Percentiles rank a stretch among this genome's conserved stretches.
These are phyloP conservation scores for Psophocarpus tetragonolobus DNA, from an alignment of 306 rosid genomes.

Conservation along the genomic window DNA sequence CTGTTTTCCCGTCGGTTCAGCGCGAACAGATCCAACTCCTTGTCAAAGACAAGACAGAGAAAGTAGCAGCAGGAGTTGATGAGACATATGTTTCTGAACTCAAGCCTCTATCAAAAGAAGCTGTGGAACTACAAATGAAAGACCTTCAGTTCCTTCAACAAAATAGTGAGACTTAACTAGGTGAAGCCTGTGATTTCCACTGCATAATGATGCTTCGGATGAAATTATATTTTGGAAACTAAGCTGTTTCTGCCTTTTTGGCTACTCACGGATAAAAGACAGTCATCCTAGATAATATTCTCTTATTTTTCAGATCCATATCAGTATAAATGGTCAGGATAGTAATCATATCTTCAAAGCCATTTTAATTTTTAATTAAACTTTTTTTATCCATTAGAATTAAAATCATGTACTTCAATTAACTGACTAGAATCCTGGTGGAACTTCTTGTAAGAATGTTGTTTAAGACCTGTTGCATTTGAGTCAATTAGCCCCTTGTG, in stretches of 20 bases:
- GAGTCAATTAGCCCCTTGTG: too few relatives aligned
- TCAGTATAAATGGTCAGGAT: not conserved
- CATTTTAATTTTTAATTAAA: too few relatives aligned
- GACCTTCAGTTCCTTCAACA: slow-evolving; percentile 89
- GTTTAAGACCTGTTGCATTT: too few relatives aligned
- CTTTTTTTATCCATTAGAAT: too few relatives aligned
- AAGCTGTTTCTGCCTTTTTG: slow-evolving; percentile 26
- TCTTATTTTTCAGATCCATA: not conserved
- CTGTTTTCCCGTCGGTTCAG: slow-evolving; percentile 69
- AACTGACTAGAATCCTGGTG: too few relatives aligned
- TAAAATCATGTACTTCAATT: too few relatives aligned
- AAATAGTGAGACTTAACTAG: slow-evolving; percentile 49
- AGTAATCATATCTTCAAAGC: too few relatives aligned
- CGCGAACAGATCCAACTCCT: slow-evolving; percentile 60
- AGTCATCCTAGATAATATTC: slow-evolving; percentile 2
- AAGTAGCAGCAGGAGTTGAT: slow-evolving; percentile 61
- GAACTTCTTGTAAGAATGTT: too few relatives aligned
- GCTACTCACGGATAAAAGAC: not conserved
- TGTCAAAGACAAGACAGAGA: slow-evolving; percentile 58
- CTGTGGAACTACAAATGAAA: slow-evolving; percentile 85
- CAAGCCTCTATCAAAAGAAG: slow-evolving; percentile 70
- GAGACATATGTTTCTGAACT: slow-evolving; percentile 46
- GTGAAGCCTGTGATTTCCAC: not conserved
- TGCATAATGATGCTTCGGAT: slow-evolving; percentile 10
- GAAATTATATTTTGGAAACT: slow-evolving; percentile 1